Evolutionary conservation across 2,329 filamentous ascomycete genomes (phyloP), one percentile per base, ranked within the genome.

Genomic region (Neofusicoccum sp.): DNA sequence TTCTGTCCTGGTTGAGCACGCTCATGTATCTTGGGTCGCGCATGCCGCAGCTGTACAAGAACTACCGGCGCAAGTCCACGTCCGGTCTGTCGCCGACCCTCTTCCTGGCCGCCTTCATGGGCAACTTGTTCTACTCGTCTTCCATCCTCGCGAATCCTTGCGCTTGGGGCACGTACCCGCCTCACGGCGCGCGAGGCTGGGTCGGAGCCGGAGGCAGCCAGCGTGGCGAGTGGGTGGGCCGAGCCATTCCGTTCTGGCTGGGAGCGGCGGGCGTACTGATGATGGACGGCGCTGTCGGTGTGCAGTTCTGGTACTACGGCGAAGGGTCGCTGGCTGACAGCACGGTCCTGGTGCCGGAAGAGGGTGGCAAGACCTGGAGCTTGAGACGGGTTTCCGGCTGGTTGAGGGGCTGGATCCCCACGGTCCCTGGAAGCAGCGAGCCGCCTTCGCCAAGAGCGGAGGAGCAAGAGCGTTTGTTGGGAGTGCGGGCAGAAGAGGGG

Each of bases 341-440:
- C 59, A 76, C 83, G 36, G 77, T 81, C 28, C 76, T 83, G 6
- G 76, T 81, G 31, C 72, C 77, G 12, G 75, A 65, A 72, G 67
- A 22, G 65, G 68, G 54, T 61, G 70, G 34, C 28, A 75, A 73
- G 63, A 75, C 76, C 61, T 80, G 81, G 79, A 78, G 79, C 58
- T 89, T 85, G 86, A 78, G 80, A 44, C 77, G 80, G 33, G 85
- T 88, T 5, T 85, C 79, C 63, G 86, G 86, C 8, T 89, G 85
- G 85, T 87, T 89, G 85, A 80, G 86, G 64, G 86, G 86, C 2
- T 89, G 86, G 87, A 82, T 87, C 39, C 87, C 87, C 1, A 28
- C 37, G 31, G 34, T 45, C 41, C 39, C 41, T 4, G 44, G 31
- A 31, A 16, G 37, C 43, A 49, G 56, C 34, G 56, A 39, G 34